A percentile compares a stretch with the other conserved stretches of the same genome.
Evolutionary conservation across 805 yeast genomes (phyloP).

Genomic region (Diddensiella caesifluorescens): DNA sequence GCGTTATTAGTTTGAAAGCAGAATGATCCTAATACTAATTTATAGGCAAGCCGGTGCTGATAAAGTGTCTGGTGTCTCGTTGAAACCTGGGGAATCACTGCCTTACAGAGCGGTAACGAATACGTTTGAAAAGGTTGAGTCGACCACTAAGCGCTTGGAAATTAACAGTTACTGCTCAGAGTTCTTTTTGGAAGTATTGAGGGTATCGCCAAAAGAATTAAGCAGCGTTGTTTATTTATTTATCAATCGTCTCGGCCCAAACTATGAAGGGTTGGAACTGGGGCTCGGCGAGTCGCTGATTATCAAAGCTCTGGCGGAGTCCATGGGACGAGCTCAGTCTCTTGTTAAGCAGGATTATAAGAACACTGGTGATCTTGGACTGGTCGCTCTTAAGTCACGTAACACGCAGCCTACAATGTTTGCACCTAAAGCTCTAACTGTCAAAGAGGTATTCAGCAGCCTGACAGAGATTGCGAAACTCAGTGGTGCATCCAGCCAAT

Average conservation of each 20-base stretch:
- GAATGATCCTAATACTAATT: not conserved
- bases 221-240: slow-evolving; percentile 74
- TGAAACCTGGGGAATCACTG: slow-evolving; percentile 20
- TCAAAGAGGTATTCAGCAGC: slow-evolving; percentile 65
- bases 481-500: slow-evolving; percentile 78
- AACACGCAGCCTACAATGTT: slow-evolving; percentile 89
- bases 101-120: slow-evolving; percentile 45
- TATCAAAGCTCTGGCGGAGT: slow-evolving; percentile 81
- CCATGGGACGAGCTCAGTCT: slow-evolving; percentile 74
- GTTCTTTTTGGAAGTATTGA: slow-evolving; percentile 61
- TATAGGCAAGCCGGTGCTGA: not conserved
- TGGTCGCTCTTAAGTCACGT: slow-evolving; percentile 79
- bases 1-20: not conserved
- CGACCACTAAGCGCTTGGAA: slow-evolving; percentile 75
- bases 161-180: slow-evolving; percentile 71
- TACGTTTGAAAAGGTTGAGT: slow-evolving; percentile 72
- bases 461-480: slow-evolving; percentile 71
- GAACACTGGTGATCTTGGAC: slow-evolving; percentile 83
- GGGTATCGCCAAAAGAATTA: slow-evolving; percentile 48
- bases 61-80: slow-evolving; percentile 1
- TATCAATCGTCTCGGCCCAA: slow-evolving; percentile 90
- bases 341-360: slow-evolving; percentile 72
- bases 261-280: slow-evolving; percentile 87
- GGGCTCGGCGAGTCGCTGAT: slow-evolving; percentile 90
- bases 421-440: slow-evolving; percentile 76